Evolutionary conservation across 2,329 filamentous ascomycete genomes (phyloP), one percentile per base, ranked within the genome.

Genomic region (Talaromyces sp.): DNA sequence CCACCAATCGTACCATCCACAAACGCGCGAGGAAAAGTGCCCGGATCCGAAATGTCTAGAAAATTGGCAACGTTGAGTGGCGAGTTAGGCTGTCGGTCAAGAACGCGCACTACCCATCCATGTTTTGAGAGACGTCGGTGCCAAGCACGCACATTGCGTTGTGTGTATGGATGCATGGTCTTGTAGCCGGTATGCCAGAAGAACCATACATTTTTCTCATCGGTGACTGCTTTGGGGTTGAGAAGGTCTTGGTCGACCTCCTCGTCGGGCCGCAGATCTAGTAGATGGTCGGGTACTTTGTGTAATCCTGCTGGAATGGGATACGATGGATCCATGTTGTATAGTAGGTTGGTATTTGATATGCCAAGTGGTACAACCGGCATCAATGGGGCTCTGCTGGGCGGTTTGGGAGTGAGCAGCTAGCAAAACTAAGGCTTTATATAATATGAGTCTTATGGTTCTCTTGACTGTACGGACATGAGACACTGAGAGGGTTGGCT

Each of bases 191-290:
- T 74, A 70, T 86, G 79, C 85, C 85, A 87, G 74, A 85, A 87
- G 70, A 86, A 84, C 80, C 84, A 87, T 31, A 87, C 75, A 57
- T 86, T 85, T 71, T 86, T 86, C 54, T 81, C 78, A 35, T 74
- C 71, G 0, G 74, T 70, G 33, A 82, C 72, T 22, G 80, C 75
- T 22, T 68, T 69, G 0, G 79, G 80, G 60, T 81, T 70, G 0
- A 79, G 68, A 35, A 85, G 68, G 11, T 77, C 76, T 16, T 75
- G 62, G 64, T 85, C 83, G 33, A 85, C 74, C 65, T 81, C 79
- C 3, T 73, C 67, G 59, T 85, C 83, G 3, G 82, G 69, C 9
- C 83, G 78, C 3, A 80, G 72, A 65, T 85, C 83, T 9, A 85
- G 71, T 5, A 76, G 69, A 6, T 79, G 63, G 1, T 61, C 41